Percentiles rank a stretch among this genome's conserved stretches.
These are phyloP conservation scores for Nymphaea thermarum DNA, from an alignment of 164 flowering plant species.

Conservation along the genomic window DNA sequence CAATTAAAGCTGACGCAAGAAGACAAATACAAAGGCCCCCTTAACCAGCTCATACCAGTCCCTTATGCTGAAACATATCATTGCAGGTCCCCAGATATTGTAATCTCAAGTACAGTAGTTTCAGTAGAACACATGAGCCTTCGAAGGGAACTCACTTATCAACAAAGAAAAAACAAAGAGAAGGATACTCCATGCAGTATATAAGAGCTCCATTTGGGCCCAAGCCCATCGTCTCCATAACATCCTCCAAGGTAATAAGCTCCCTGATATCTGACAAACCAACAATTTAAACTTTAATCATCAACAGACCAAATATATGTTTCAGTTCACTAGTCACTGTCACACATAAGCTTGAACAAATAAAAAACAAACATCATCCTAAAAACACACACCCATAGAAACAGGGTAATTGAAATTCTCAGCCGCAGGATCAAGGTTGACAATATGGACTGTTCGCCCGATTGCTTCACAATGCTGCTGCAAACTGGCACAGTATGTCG, in stretches of 20 bases:
- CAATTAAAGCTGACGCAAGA: no score
- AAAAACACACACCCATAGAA: conserved; percentile 48
- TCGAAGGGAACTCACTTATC: neutral
- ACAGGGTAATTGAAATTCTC: conserved; percentile 95
- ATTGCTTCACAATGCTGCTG: conserved; percentile 65
- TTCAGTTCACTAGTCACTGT: no score
- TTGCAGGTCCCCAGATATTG: no score
- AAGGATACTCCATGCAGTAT: conserved; percentile 99
- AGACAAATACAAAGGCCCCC: no score
- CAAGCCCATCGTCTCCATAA: conserved; percentile 85
- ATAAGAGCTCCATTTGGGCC: conserved; percentile 98
- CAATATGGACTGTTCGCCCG: conserved; percentile 57
- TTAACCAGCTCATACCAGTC: no score
- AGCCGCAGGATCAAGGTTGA: conserved; percentile 98
- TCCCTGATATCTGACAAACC: conserved; percentile 74
- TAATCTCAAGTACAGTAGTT: no score
- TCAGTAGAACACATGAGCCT: neutral
- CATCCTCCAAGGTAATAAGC: conserved; percentile 88
- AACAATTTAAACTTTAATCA: neutral
- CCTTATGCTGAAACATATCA: no score
- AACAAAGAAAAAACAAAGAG: neutral
- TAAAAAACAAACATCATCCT: neutral
- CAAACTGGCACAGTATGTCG: conserved; percentile 89
- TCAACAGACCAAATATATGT: neutral
- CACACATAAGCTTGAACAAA: neutral